A percentile compares a stretch with the other conserved stretches of the same genome.
phyloP scores from a whole-genome alignment of 2,329 filamentous ascomycete species.

The Colletotrichum karsti region DNA sequence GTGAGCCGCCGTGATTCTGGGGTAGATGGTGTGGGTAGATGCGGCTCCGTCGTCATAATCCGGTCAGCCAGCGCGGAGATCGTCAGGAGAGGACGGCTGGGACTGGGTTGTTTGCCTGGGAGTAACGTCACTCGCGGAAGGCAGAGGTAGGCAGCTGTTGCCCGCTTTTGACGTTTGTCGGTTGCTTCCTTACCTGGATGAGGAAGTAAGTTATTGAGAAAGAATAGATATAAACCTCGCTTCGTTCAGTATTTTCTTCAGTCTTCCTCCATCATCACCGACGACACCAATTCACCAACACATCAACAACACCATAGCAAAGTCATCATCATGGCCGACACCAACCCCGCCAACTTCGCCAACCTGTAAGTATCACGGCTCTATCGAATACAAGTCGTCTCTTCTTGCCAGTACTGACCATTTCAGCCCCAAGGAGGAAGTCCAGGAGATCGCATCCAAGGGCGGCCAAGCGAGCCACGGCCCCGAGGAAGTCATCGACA shows the following conservation, averaged over 20 bases:
- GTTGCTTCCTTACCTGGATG: neutral
- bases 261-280: neutral
- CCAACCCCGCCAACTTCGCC: neutral
- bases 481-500: neutral
- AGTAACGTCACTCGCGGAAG: neutral
- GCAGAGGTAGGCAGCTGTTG: neutral
- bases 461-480: neutral
- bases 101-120: constrained; percentile 8
- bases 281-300: neutral
- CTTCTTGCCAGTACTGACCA: fast-evolving
- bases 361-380: neutral
- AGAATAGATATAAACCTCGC: neutral
- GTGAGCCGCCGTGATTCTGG: neutral
- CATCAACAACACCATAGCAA: neutral
- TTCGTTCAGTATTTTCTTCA: neutral
- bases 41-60: constrained; percentile 5
- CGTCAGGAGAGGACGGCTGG: neutral
- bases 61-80: neutral
- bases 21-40: neutral
- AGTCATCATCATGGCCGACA: neutral
- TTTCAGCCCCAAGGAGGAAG: neutral
- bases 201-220: neutral
- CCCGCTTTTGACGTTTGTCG: neutral
- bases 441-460: neutral
- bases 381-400: neutral